A percentile compares a stretch with the other conserved stretches of the same genome.
These are phyloP conservation scores for Cordyceps tenuipes DNA, from an alignment of 2,329 filamentous ascomycete genomes.

Conservation along the genomic window DNA sequence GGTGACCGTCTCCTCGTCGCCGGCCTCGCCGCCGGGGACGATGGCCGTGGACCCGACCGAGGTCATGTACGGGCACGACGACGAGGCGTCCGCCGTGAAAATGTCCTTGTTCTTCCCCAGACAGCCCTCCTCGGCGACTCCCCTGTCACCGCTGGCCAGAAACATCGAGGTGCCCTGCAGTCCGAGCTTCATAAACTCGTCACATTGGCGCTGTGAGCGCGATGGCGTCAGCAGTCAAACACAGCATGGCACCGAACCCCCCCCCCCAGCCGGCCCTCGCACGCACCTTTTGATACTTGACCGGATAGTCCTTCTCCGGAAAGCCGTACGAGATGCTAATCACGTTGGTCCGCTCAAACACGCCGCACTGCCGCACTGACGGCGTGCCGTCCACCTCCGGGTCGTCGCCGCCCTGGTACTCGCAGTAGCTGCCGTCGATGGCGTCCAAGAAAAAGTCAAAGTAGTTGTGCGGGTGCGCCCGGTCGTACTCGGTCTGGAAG, in stretches of 20 bases:
- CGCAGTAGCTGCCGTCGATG: slow-evolving; percentile 41
- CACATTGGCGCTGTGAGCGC: slow-evolving; percentile 31
- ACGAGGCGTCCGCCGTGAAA: slow-evolving; percentile 29
- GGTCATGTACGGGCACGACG: slow-evolving; percentile 36
- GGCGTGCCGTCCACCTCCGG: slow-evolving; percentile 38
- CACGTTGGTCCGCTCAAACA: slow-evolving; percentile 17
- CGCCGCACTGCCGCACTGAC: slow-evolving; percentile 25
- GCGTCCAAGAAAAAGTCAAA: slow-evolving; percentile 35
- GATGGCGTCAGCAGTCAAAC: too few species aligned
- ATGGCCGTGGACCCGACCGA: slow-evolving; percentile 43
- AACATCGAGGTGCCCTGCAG: slow-evolving; percentile 33
- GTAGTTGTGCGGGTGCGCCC: background rate
- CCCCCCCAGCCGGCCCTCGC: too few species aligned
- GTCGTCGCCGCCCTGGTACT: slow-evolving; percentile 39
- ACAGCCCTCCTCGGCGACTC: slow-evolving; percentile 22
- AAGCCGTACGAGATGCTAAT: slow-evolving; percentile 39
- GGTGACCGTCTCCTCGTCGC: slow-evolving; percentile 38
- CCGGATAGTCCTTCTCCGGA: slow-evolving; percentile 37
- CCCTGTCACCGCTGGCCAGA: slow-evolving; percentile 33
- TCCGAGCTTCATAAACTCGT: slow-evolving; percentile 38
- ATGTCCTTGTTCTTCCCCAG: slow-evolving; percentile 13
- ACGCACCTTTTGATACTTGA: slow-evolving; percentile 30
- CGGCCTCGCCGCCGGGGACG: slow-evolving; percentile 29
- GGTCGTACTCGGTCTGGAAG: slow-evolving; percentile 22
- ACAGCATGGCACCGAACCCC: too few species aligned